Evolutionary conservation across 176 grass and related monocot genomes (phyloP).

Genomic region (Bothriochloa decipiens): DNA sequence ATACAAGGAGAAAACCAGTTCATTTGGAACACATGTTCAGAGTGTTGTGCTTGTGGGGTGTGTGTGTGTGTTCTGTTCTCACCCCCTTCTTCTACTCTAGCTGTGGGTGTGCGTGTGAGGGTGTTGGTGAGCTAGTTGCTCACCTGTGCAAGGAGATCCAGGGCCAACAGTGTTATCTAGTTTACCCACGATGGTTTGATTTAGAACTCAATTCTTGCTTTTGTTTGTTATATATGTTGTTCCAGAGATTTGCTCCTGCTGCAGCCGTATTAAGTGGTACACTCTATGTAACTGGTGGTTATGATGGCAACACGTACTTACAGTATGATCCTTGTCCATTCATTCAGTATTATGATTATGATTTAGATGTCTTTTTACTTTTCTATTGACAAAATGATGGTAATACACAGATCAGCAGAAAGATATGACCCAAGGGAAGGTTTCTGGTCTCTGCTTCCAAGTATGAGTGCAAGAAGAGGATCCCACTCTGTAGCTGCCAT

Average conservation of each 20-base stretch:
- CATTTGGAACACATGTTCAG: too few relatives aligned
- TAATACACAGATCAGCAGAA: slow-evolving; percentile 70
- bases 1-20: too few relatives aligned
- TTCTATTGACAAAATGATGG: slow-evolving; percentile 7
- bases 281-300: slow-evolving; percentile 76
- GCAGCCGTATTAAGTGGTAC: slow-evolving; percentile 54
- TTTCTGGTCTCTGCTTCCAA: slow-evolving; percentile 69
- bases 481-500: slow-evolving; percentile 62
- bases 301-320: slow-evolving; percentile 70
- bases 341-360: not conserved
- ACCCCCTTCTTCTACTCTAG: too few relatives aligned
- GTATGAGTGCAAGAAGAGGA: slow-evolving; percentile 70
- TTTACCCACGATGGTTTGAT: slow-evolving; percentile 11
- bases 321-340: slow-evolving; percentile 58
- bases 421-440: slow-evolving; percentile 96
- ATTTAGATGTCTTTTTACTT: not conserved
- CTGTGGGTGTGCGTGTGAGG: too few relatives aligned
- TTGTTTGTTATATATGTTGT: slow-evolving; percentile 27
- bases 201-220: not conserved
- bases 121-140: too few relatives aligned
- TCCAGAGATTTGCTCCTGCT: slow-evolving; percentile 76
- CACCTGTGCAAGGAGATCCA: too few relatives aligned
- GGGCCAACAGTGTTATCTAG: not conserved
- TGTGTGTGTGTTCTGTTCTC: too few relatives aligned
- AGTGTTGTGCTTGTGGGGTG: too few relatives aligned